Evolutionary conservation across 306 rosid species (phyloP).

Genomic region (Inga oerstediana): DNA sequence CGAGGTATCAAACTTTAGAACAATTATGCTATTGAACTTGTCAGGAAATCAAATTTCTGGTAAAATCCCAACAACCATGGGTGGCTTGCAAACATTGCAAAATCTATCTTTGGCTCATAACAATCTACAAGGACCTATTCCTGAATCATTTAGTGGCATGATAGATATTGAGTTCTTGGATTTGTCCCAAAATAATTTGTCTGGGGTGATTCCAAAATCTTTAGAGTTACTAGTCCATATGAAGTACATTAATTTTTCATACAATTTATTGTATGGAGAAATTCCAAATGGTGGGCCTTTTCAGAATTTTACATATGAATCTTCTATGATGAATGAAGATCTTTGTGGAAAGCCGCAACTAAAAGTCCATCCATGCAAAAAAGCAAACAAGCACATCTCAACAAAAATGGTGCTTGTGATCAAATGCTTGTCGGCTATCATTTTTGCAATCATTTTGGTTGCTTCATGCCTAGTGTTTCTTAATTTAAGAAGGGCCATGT

Average conservation of each 20-base stretch:
- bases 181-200: not conserved
- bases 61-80: not conserved
- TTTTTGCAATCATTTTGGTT: not conserved
- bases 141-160: not conserved
- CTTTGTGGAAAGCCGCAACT: not conserved
- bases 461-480: not conserved
- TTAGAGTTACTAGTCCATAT: not conserved
- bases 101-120: not conserved
- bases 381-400: not conserved
- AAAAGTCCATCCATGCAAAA: not conserved
- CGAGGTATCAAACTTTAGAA: not conserved
- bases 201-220: not conserved
- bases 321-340: not conserved
- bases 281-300: slow-evolving; percentile 8
- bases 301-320: not conserved
- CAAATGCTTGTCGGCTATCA: not conserved
- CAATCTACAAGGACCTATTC: not conserved
- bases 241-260: not conserved
- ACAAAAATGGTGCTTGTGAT: not conserved
- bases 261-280: not conserved
- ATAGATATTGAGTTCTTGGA: not conserved
- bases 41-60: not conserved
- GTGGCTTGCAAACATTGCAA: not conserved
- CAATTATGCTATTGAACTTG: not conserved
- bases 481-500: not conserved